Percentiles rank a stretch among this genome's conserved stretches.
Evolutionary conservation across 192 early-diverging fungal species (phyloP).

Genomic region (Coemansia guatemalensis): DNA sequence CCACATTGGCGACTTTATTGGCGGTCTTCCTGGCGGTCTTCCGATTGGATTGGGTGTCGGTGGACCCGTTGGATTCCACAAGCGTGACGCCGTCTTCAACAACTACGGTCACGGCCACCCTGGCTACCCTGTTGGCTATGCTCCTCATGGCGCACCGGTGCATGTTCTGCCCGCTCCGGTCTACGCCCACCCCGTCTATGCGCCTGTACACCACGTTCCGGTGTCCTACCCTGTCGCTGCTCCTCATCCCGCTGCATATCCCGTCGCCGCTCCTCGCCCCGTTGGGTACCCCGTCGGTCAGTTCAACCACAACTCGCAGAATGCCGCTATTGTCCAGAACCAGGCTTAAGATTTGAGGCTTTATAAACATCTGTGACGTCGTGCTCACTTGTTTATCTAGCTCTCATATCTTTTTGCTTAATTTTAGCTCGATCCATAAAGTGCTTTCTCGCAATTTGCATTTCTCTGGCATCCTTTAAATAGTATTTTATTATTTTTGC

Average conservation of each 20-base stretch:
- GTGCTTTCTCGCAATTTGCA: neutral
- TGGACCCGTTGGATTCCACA: slow-evolving; percentile 12
- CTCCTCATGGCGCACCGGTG: slow-evolving; percentile 7
- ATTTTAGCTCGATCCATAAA: neutral
- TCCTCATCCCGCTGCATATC: neutral
- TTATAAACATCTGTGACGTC: neutral
- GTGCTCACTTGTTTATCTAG: neutral
- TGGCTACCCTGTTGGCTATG: slow-evolving; percentile 10
- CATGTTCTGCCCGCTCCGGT: neutral
- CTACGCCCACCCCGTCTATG: slow-evolving; percentile 7
- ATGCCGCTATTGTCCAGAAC: slow-evolving; percentile 16
- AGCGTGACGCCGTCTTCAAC: slow-evolving; percentile 27
- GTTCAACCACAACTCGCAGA: slow-evolving; percentile 9
- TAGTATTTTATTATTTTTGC: neutral
- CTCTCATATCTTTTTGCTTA: neutral
- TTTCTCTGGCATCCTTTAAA: neutral
- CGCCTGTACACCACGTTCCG: slow-evolving; percentile 1
- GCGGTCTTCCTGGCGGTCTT: neutral
- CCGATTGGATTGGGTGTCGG: slow-evolving; percentile 4
- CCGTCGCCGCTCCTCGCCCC: neutral
- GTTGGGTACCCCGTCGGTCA: slow-evolving; percentile 3
- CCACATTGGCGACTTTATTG: slow-evolving; percentile 23
- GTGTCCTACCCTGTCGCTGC: neutral
- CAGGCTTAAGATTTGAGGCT: slow-evolving; percentile 7
- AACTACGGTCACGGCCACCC: slow-evolving; percentile 18